Base-by-base conservation (phyloP, 1,139 yeast genomes). In the Suhomyces ambrosiae region DNA sequence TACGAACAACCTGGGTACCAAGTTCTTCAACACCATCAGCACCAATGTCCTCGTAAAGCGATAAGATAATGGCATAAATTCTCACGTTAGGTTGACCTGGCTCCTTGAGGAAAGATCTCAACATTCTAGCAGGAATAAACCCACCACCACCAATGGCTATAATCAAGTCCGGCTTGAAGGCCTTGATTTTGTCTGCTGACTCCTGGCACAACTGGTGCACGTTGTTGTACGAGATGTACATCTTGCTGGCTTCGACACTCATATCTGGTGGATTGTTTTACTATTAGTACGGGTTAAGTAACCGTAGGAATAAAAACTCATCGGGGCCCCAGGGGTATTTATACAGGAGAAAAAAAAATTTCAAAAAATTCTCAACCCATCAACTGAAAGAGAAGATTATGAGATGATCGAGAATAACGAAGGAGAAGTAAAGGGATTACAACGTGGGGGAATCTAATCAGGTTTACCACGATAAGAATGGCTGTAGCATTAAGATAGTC, bases 91-190 rank as follows among this genome's bases (percentile, higher is more conserved):
- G 89, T 48, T 85, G 77, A 41, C 95, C 95, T 37, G 85, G 86
- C 47, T 82, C 82, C 64, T 88, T 89, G 54, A 90, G 71, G 65
- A 90, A 90, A 1, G 97, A 82, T 62, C 97, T 80, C 54, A 90
- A 77, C 68, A 90, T 90, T 60, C 97, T 80, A 19, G 97, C 97
- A 12, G 97, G 97, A 45, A 90, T 90, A 64, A 90, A 86, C 5
- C 97, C 97, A 54, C 97, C 96, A 46, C 96, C 96, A 55, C 86
- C 79, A 55, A 90, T 87, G 52, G 97, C 97, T 45, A 90, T 82
- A 65, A 90, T 88, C 49, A 88, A 73, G 63, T 86, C 92, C 19
- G 96, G 96, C 55, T 82, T 78, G 62, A 50, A 50, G 3, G 70
- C 73, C 61, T 85, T 77, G 56, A 89, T 79, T 47, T 74, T 74